These are phyloP conservation scores for Capsella rubella DNA, from an alignment of 441 rosid species.

Conservation along the genomic window DNA sequence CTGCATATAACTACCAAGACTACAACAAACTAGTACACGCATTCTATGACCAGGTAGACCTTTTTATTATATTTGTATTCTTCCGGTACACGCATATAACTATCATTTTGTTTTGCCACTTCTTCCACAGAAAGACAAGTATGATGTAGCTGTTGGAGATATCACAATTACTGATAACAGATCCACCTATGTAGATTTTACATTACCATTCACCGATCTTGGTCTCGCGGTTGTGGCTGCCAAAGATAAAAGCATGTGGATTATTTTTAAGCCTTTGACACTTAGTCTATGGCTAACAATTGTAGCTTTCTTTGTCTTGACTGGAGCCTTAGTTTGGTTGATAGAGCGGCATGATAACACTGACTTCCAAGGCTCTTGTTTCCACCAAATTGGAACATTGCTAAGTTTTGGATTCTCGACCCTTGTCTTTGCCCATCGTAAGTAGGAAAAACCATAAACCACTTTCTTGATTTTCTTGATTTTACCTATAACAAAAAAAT, in stretches of 20 bases:
- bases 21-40: neutral
- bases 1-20: neutral
- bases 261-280: neutral
- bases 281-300: neutral
- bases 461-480: neutral
- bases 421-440: neutral
- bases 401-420: neutral
- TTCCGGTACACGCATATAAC: too few species aligned
- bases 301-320: neutral
- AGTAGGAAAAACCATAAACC: neutral
- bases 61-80: too few species aligned
- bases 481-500: neutral
- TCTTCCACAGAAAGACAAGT: neutral
- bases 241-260: neutral
- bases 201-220: slow-evolving; percentile 7
- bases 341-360: neutral
- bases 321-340: neutral
- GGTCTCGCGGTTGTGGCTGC: neutral
- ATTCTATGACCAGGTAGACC: neutral
- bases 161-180: slow-evolving; percentile 2
- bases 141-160: slow-evolving; percentile 3
- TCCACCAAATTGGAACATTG: neutral
- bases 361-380: neutral
- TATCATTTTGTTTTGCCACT: neutral
- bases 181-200: neutral